Evolutionary conservation across 768 basidiomycete genomes (phyloP).

Genomic region (Stropharia rugosoannulata): DNA sequence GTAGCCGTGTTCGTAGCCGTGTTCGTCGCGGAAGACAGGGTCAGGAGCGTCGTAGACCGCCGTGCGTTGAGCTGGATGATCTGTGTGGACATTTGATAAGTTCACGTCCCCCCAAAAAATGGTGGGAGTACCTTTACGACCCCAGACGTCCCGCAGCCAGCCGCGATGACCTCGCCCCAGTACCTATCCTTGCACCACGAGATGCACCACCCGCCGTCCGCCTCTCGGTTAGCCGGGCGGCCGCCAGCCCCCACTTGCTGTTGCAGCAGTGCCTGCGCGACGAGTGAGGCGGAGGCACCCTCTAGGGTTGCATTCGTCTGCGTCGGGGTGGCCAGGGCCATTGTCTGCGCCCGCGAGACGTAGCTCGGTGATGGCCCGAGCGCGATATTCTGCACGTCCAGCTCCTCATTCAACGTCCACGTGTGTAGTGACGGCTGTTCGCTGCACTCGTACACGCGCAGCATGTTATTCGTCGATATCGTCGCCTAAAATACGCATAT

Average conservation of each 20-base stretch:
- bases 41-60: conserved; percentile 62
- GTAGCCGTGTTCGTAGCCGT: conserved; percentile 9
- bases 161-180: conserved; percentile 91
- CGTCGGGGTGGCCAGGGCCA: conserved; percentile 70
- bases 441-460: conserved; percentile 89
- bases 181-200: conserved; percentile 96
- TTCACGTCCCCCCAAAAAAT: too few relatives aligned
- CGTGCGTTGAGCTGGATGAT: conserved; percentile 75
- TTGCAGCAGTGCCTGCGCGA: conserved; percentile 55
- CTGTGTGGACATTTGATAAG: conserved; percentile 32
- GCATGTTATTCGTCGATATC: conserved; percentile 82
- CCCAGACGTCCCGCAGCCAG: conserved; percentile 68
- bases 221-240: conserved; percentile 65
- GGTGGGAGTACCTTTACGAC: conserved; percentile 61
- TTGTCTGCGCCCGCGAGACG: conserved; percentile 48
- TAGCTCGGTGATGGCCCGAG: conserved; percentile 38
- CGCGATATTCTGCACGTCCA: conserved; percentile 66
- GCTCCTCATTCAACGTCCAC: conserved; percentile 75
- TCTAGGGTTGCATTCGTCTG: conserved; percentile 58
- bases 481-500: conserved; percentile 57
- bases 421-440: conserved; percentile 71
- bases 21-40: conserved; percentile 32
- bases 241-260: conserved; percentile 14
- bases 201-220: conserved; percentile 90
- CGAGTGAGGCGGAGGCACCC: conserved; percentile 55